phyloP scores from a whole-genome alignment of 2,329 filamentous ascomycete species.

The Raffaelea ambrosiae region DNA sequence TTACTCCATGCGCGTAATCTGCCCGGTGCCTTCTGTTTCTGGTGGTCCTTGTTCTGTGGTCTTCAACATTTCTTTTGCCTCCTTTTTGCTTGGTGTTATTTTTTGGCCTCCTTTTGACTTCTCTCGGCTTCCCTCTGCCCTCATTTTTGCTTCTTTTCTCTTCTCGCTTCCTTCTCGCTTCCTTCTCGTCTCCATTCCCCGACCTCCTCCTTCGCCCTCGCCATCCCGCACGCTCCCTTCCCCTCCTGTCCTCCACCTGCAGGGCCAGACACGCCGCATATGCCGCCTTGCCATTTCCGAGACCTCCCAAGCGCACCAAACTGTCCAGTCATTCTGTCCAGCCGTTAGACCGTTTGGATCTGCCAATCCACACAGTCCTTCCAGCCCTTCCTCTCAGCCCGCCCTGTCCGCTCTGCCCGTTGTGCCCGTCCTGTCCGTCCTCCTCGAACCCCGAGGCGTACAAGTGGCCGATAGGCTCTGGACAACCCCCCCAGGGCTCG shows the following conservation, averaged over 20 bases:
- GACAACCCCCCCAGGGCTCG: too few relatives aligned
- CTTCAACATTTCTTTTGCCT: neutral
- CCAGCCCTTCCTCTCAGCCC: neutral
- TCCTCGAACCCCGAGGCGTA: neutral
- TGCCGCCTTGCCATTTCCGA: too few relatives aligned
- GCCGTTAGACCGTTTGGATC: too few relatives aligned
- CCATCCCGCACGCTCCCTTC: too few relatives aligned
- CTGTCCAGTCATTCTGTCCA: too few relatives aligned
- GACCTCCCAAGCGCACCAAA: too few relatives aligned
- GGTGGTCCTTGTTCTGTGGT: too few relatives aligned
- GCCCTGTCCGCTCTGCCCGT: neutral
- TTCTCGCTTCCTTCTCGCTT: neutral
- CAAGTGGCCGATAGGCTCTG: too few relatives aligned
- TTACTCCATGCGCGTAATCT: too few relatives aligned
- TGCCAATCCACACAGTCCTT: too few relatives aligned
- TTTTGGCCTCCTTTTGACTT: neutral
- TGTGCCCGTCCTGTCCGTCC: neutral
- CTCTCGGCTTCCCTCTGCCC: neutral
- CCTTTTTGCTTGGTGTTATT: neutral
- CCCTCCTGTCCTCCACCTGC: too few relatives aligned
- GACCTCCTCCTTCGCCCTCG: neutral
- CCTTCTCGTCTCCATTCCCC: neutral
- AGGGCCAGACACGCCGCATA: too few relatives aligned
- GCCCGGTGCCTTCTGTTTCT: neutral
- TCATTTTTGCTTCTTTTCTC: neutral